Evolutionary conservation across 148 eudicot genomes (phyloP), one percentile per base, ranked within the genome.

Genomic region (Talinum fruticosum): DNA sequence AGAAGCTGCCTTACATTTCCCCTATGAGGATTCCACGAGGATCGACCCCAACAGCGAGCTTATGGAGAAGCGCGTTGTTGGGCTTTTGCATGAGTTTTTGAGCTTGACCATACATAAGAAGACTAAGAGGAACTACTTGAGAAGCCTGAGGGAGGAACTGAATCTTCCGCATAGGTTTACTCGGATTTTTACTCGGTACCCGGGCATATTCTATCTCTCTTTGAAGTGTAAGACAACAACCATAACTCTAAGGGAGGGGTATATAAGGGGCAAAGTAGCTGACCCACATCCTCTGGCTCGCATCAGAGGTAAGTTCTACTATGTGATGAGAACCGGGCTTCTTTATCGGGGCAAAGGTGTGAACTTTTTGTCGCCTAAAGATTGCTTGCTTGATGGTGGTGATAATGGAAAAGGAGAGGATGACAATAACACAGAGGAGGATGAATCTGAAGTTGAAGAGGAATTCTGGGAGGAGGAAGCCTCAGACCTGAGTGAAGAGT

Each of bases 161-260:
- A 88, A 83, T 87, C 93, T 96, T 74, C 99, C 99, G 6, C 91
- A 93, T 69, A 96, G 82, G 87, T 96, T 93, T 71, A 96, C 99
- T 3, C 85, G 99, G 57, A 79, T 93, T 71, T 96, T 92, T 80
- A 96, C 99, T 0, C 85, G 97, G 81, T 96, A 96, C 75, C 99
- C 97, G 0, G 99, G 99, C 53, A 93, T 96, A 72, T 96, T 96
- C 64, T 96, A 96, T 78, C 89, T 96, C 49, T 96, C 99, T 0
- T 72, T 96, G 80, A 96, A 96, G 85, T 96, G 99, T 84, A 96
- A 93, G 88, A 96, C 99, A 7, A 93, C 99, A 1, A 93, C 96
- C 47, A 87, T 96, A 71, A 84, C 93, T 8, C 68, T 96, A 18
- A 96, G 86, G 74, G 97, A 91, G 83, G 97, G 99, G 24, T 96